Conservation (phyloP, 345 rosid genomes). For the Citrus hindsii region DNA sequence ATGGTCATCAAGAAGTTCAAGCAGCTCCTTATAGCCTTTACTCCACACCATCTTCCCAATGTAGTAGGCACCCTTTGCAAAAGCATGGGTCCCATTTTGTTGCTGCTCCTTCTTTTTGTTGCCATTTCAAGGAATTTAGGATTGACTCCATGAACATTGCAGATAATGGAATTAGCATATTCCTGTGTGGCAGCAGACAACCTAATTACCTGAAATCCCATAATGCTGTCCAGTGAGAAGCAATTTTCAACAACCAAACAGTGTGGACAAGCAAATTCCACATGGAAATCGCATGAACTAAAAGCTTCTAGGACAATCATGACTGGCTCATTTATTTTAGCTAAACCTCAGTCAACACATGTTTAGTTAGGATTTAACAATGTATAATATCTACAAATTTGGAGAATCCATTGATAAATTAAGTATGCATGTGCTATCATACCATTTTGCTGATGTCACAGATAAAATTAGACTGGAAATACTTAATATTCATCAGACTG, state of each 20-base stretch:
- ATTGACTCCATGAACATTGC: conserved; percentile 97
- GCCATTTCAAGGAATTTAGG: conserved; percentile 89
- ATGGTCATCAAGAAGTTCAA: conserved; percentile 62
- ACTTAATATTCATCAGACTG: not conserved
- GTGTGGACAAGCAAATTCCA: not conserved
- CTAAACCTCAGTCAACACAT: not conserved
- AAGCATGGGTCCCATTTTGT: conserved; percentile 45
- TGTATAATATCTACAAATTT: not conserved
- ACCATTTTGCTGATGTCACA: not conserved
- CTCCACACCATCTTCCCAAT: conserved; percentile 98
- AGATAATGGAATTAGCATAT: conserved; percentile 67
- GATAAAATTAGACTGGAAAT: not conserved
- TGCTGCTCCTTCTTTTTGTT: conserved; percentile 55
- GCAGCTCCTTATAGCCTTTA: conserved; percentile 93
- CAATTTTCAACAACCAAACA: not conserved
- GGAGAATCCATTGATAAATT: not conserved
- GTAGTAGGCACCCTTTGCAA: conserved; percentile 78
- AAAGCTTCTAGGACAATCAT: not conserved
- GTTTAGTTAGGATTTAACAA: not conserved
- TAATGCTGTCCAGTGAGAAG: conserved; percentile 1
- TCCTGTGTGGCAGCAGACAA: conserved; percentile 95
- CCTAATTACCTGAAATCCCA: conserved; percentile 69
- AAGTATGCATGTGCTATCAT: not conserved
- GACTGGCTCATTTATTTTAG: not conserved
- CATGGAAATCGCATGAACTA: not conserved